Base-by-base conservation (phyloP, 108 stramenopile species). In the Cyclotella baltica region DNA sequence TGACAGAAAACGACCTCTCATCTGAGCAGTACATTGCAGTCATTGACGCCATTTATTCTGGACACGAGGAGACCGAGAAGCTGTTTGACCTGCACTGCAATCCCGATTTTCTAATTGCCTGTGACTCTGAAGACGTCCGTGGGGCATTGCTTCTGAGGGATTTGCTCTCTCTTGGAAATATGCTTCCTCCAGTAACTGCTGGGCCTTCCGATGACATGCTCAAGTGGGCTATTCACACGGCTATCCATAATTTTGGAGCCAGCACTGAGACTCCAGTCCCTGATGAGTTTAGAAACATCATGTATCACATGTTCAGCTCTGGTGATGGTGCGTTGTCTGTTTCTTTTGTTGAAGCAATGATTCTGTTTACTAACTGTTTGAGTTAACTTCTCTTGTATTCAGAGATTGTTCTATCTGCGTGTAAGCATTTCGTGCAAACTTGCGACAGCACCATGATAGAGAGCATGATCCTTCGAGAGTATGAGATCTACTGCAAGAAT, bases 201-300 rank as follows among this genome's bases (percentile, higher is more conserved):
- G 16, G 51, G 36, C 52, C 25, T 2, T 65, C 64, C 25, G 80
- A 81, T 29, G 51, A 67, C 15, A 27, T 62, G 29, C 73, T 81
- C 29, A 81, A 81, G 40, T 81, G 72, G 73, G 80, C 80, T 0
- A 73, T 81, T 48, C 67, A 81, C 37, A 81, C 73, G n/a, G 80
- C 73, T 18, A 37, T 81, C 20, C 80, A 81, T 64, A 81, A 81
- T 61, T 81, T 81, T 43, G 37, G 22, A 19, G 67, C 80, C 13
- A 53, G 29, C 38, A 33, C 72, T 29, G 23, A 22, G 0, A 35
- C 37, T 43, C 37, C 72, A 40, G 18, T 81, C 18, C 67, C 80
- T 10, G 46, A 70, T 22, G 80, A 81, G 34, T 81, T 81, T 38
- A 31, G 58, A 29, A 81, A 74, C 37, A 81, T 81, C 25, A 74